A percentile compares a stretch with the other conserved stretches of the same genome.
These are phyloP conservation scores for Scedosporium apiospermum DNA, from an alignment of 2,329 filamentous ascomycete species.

Conservation along the genomic window DNA sequence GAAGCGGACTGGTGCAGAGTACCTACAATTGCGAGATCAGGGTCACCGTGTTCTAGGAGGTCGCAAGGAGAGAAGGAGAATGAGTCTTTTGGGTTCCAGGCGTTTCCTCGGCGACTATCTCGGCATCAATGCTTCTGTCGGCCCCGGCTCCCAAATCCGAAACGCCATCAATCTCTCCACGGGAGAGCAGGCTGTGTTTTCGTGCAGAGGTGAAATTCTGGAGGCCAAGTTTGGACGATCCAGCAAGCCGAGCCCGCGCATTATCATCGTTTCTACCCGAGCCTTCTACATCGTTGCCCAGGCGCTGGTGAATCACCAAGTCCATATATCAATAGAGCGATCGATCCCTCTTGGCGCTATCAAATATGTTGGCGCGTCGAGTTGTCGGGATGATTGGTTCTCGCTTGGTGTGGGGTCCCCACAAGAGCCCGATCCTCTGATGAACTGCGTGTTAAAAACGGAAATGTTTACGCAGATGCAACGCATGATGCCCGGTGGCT, in stretches of 20 bases:
- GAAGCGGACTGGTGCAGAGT: conserved; percentile 83
- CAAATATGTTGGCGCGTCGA: conserved; percentile 77
- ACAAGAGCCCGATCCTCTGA: conserved; percentile 84
- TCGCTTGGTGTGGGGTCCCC: conserved; percentile 81
- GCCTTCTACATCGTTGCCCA: conserved; percentile 88
- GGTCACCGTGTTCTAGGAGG: conserved; percentile 74
- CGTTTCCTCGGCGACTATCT: conserved; percentile 94
- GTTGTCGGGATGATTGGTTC: conserved; percentile 91
- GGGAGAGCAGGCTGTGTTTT: conserved; percentile 75
- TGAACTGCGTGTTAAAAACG: conserved; percentile 93
- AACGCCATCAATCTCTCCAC: conserved; percentile 60
- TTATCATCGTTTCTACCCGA: conserved; percentile 72
- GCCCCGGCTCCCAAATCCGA: conserved; percentile 73
- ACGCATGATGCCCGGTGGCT: conserved; percentile 65
- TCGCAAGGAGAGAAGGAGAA: conserved; percentile 83
- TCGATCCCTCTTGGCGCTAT: conserved; percentile 78
- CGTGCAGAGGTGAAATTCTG: conserved; percentile 79
- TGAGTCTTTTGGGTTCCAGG: conserved; percentile 83
- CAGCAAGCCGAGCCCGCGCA: conserved; percentile 83
- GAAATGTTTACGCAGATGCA: conserved; percentile 93
- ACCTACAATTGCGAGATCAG: conserved; percentile 76
- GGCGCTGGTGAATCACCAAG: conserved; percentile 68
- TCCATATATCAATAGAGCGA: conserved; percentile 72
- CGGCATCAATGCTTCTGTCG: conserved; percentile 70
- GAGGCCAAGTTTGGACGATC: conserved; percentile 95